Evolutionary conservation across 169 alveolate species (phyloP).

Genomic region (Toxoplasma gondii): DNA sequence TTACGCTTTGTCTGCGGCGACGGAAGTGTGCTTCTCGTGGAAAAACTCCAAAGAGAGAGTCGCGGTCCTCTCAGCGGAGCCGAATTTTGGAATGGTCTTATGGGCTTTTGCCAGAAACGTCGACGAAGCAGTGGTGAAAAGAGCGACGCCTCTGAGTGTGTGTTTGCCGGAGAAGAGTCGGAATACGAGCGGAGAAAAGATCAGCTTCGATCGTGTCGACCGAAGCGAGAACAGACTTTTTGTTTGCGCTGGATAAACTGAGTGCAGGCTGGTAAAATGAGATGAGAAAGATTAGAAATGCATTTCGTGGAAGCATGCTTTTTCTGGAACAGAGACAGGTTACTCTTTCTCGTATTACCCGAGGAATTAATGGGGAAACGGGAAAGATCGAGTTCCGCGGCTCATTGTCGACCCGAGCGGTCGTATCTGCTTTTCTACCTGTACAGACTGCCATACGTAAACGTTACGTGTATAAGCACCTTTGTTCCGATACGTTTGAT

Average conservation of each 20-base stretch:
- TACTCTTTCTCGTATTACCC: too few species aligned
- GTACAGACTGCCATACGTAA: too few species aligned
- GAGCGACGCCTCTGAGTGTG: not conserved
- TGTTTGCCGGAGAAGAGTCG: not conserved
- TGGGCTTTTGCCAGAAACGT: not conserved
- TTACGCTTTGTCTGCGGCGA: not conserved
- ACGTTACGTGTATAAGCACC: too few species aligned
- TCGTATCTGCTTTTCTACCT: too few species aligned
- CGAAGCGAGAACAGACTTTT: not conserved
- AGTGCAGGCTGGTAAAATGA: too few species aligned
- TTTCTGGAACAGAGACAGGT: too few species aligned
- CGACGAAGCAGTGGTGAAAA: not conserved
- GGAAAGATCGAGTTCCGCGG: too few species aligned
- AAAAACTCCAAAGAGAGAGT: not conserved
- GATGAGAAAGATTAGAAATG: too few species aligned
- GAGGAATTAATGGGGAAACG: too few species aligned
- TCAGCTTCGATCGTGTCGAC: not conserved
- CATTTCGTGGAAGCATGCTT: too few species aligned
- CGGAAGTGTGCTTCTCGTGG: not conserved
- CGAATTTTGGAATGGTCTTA: not conserved
- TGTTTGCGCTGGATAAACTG: not conserved
- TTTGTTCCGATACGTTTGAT: too few species aligned
- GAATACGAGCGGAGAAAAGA: not conserved
- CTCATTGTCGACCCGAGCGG: too few species aligned
- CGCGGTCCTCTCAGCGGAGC: not conserved